Base-by-base conservation (phyloP, 257 asterid genomes). In the Ligustrum vulgare region DNA sequence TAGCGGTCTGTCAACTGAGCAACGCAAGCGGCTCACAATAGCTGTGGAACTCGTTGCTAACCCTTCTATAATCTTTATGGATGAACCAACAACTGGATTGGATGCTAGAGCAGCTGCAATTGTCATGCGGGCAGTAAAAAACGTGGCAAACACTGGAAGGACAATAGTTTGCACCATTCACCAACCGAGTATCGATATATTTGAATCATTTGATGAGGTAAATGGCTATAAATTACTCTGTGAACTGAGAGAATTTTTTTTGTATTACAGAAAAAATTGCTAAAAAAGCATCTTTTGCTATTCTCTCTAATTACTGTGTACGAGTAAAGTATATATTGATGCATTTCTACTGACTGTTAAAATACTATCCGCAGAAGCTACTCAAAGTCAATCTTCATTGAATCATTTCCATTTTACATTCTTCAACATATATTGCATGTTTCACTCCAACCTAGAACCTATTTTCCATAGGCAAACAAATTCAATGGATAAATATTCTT, bases 21-120 rank as follows among this genome's bases (percentile, higher is more conserved):
- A 80, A 51, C 56, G 84, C 32, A 80, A 80, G 69, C 78, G 84
- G 69, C 68, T 80, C 25, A 80, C 84, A 22, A 75, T 80, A 70
- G 84, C 84, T 18, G 84, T 80, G 54, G 84, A 80, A 72, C 84
- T 80, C 33, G 84, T 80, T 37, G 80, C 80, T 37, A 80, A 80
- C 70, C 84, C 84, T 41, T 75, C 84, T 8, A 80, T 80, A 56
- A 80, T 80, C 64, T 80, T 80, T 15, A 75, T 80, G 80, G 84
- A 80, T 76, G 84, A 80, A 63, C 84, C 84, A 8, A 80, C 80
- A 31, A 75, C 84, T 32, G 80, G 78, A 23, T 28, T 80, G 47
- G 84, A 80, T 33, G 84, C 84, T 4, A 76, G 84, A 62, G 80
- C 84, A 32, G 84, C 84, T 71, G 84, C 84, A 69, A 80, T 80